Conservation (phyloP, 2,329 filamentous ascomycete genomes). For the Pseudogymnoascus sp. region DNA sequence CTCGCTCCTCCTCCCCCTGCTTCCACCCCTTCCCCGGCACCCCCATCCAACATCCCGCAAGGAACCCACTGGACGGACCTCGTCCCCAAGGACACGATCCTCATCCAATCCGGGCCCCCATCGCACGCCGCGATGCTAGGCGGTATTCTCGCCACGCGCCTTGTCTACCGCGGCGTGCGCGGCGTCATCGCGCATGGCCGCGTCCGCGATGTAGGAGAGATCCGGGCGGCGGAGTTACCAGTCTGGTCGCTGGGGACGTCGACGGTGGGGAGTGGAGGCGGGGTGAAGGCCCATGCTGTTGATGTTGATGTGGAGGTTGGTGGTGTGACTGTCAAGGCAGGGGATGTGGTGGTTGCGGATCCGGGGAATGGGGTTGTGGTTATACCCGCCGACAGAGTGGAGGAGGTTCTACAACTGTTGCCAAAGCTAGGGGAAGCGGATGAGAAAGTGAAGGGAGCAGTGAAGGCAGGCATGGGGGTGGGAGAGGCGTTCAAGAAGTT, state of each 20-base stretch:
- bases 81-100: slow-evolving; percentile 49
- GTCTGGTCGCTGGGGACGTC: slow-evolving; percentile 51
- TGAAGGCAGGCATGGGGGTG: slow-evolving; percentile 53
- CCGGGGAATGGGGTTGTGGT: slow-evolving; percentile 60
- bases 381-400: slow-evolving; percentile 53
- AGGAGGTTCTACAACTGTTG: slow-evolving; percentile 52
- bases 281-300: slow-evolving; percentile 47
- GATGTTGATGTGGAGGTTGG: slow-evolving; percentile 38
- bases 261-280: slow-evolving; percentile 48
- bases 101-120: slow-evolving; percentile 57
- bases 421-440: slow-evolving; percentile 37
- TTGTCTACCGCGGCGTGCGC: slow-evolving; percentile 52
- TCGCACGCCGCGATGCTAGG: slow-evolving; percentile 65
- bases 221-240: slow-evolving; percentile 46
- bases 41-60: slow-evolving; percentile 42
- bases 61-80: slow-evolving; percentile 63
- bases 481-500: slow-evolving; percentile 56
- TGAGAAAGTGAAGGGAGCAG: slow-evolving; percentile 54
- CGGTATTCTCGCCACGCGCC: slow-evolving; percentile 67
- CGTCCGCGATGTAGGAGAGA: slow-evolving; percentile 56
- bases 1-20: slow-evolving; percentile 52
- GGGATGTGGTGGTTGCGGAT: slow-evolving; percentile 65
- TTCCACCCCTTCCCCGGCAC: slow-evolving; percentile 53
- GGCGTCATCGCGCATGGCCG: slow-evolving; percentile 61
- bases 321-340: slow-evolving; percentile 37